phyloP scores from a whole-genome alignment of 805 yeast genomes.

The Lachancea quebecensis region DNA sequence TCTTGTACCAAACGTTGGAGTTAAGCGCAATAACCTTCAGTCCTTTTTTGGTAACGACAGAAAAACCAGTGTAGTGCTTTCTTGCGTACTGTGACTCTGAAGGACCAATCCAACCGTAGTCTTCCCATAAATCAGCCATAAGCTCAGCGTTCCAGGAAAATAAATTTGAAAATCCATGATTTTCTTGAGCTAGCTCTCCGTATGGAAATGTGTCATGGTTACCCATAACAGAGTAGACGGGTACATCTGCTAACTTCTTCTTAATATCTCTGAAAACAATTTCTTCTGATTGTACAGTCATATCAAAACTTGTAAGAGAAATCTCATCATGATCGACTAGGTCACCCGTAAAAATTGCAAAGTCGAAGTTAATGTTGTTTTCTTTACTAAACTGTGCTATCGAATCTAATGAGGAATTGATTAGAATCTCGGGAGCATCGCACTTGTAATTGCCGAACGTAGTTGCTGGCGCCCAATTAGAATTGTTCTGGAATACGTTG shows the following conservation, averaged over 20 bases:
- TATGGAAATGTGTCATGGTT: slow-evolving; percentile 71
- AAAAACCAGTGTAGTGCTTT: slow-evolving; percentile 55
- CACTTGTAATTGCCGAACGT: slow-evolving; percentile 57
- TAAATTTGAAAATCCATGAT: slow-evolving; percentile 38
- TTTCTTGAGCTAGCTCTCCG: slow-evolving; percentile 55
- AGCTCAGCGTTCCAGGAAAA: slow-evolving; percentile 44
- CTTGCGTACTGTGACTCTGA: slow-evolving; percentile 31
- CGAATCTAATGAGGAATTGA: slow-evolving; percentile 50
- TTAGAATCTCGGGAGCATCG: slow-evolving; percentile 57
- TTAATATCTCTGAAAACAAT: slow-evolving; percentile 48
- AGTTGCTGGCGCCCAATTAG: slow-evolving; percentile 46
- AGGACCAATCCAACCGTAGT: slow-evolving; percentile 39
- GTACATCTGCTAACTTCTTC: slow-evolving; percentile 40
- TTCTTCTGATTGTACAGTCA: slow-evolving; percentile 49
- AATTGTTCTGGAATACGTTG: slow-evolving; percentile 19
- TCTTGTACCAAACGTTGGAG: slow-evolving; percentile 60
- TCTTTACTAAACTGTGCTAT: slow-evolving; percentile 32
- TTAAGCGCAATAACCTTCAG: slow-evolving; percentile 56
- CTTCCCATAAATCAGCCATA: slow-evolving; percentile 43
- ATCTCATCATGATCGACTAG: slow-evolving; percentile 60
- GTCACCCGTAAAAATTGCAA: slow-evolving; percentile 67
- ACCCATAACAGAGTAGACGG: slow-evolving; percentile 58
- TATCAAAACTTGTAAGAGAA: slow-evolving; percentile 40
- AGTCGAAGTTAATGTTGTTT: slow-evolving; percentile 41
- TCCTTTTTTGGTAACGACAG: slow-evolving; percentile 48